Base-by-base conservation (phyloP, 441 rosid species). In the Euphorbia schlechtendalii region DNA sequence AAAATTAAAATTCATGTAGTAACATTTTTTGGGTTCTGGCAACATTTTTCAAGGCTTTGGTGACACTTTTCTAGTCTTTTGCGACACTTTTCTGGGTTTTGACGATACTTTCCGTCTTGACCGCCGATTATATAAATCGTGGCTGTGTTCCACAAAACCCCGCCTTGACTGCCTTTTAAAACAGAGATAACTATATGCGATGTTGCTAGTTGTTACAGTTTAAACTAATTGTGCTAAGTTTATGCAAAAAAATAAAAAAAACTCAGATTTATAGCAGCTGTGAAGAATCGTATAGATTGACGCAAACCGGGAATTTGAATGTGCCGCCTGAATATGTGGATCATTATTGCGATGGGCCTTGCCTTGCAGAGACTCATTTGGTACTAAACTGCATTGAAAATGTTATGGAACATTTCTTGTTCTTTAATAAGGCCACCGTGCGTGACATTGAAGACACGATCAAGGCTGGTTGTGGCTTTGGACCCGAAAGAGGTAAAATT, bases 341-440 rank as follows among this genome's bases (percentile, higher is more conserved):
- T 5, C 62, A 56, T 46, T 93, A 78, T 74, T 93, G 99, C 74
- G 60, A 8, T 1, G 99, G 99, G 38, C 84, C 96, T 12, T 92
- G 98, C 77, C 73, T 83, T 48, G 13, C 78, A 0, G 97, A 90
- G 76, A 90, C 95, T 30, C 70, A 85, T 74, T 67, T 90, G 74
- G 91, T 84, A 70, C 85, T 93, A 21, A 48, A 69, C 56, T 92
- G 98, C 76, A 64, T 90, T 11, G 82, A 86, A 27, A 69, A 73
- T 60, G 59, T 92, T 43, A 49, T 86, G 76, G 57, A n/a, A 25
- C 68, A 85, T 76, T 92, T 84, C 63, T 10, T 60, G 56, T 90
- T 92, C 81, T 81, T 78, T 69, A 92, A 90, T 61, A 81, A 66
- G 53, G 95, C 98, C 54, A 90, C 97, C 25, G 67, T 83, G 65